phyloP scores from a whole-genome alignment of 2,329 filamentous ascomycete genomes.

The Bipolaris zeicola region DNA sequence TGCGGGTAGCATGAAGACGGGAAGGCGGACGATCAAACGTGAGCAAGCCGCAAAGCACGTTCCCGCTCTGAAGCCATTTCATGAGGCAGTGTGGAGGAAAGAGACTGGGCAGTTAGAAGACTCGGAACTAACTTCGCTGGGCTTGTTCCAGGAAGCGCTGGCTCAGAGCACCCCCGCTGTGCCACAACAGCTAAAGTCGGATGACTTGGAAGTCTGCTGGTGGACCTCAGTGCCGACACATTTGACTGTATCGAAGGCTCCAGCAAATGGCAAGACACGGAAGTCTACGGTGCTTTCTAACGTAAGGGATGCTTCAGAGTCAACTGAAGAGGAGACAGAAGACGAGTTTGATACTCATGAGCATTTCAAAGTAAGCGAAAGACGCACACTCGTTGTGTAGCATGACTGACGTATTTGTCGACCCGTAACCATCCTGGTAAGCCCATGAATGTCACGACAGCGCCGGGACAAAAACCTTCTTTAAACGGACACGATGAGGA shows the following conservation, averaged over 20 bases:
- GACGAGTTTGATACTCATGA: conserved; percentile 47
- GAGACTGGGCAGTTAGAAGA: conserved; percentile 34
- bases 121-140: conserved; percentile 34
- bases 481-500: not conserved
- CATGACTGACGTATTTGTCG: conserved; percentile 15
- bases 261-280: conserved; percentile 16
- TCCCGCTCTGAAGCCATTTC: conserved; percentile 61
- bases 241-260: conserved; percentile 14
- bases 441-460: not conserved
- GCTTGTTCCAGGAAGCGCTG: conserved; percentile 43
- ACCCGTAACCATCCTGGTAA: conserved; percentile 15
- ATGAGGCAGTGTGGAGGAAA: conserved; percentile 54
- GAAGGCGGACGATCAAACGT: conserved; percentile 53
- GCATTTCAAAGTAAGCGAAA: conserved; percentile 34
- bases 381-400: no score
- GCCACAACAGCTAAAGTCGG: conserved; percentile 30
- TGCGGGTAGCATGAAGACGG: conserved; percentile 53
- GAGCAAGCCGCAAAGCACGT: conserved; percentile 60
- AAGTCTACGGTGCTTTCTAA: conserved; percentile 8
- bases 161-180: conserved; percentile 34
- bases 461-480: not conserved
- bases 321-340: conserved; percentile 39
- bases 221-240: conserved; percentile 26
- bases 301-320: conserved; percentile 14
- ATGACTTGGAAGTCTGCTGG: conserved; percentile 26